Conservation (phyloP, 257 asterid species). For the Plantago ovata region DNA sequence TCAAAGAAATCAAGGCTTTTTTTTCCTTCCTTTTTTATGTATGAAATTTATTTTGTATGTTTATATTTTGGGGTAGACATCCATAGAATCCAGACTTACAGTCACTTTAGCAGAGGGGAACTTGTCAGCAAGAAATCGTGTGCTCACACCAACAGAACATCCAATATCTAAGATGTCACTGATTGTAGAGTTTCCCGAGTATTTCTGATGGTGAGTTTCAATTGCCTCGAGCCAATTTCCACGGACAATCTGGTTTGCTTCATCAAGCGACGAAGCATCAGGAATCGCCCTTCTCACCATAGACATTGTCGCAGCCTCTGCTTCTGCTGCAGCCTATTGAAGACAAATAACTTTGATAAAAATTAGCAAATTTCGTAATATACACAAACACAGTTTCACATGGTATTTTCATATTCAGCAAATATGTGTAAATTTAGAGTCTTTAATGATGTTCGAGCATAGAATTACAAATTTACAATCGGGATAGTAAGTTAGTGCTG, state of each 20-base stretch:
- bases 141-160: conserved; percentile 94
- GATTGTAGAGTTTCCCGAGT: conserved; percentile 40
- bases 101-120: conserved; percentile 65
- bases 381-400: background rate
- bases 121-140: conserved; percentile 62
- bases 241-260: conserved; percentile 77
- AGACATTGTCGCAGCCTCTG: conserved; percentile 92
- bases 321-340: conserved; percentile 97
- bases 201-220: conserved; percentile 54
- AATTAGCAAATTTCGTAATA: conserved; percentile 9
- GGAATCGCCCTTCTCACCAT: conserved; percentile 79
- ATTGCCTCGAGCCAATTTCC: conserved; percentile 91
- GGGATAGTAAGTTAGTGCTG: background rate
- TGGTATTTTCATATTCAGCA: background rate
- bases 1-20: background rate
- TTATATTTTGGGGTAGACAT: too few relatives aligned
- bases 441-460: background rate
- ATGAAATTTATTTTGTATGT: too few relatives aligned
- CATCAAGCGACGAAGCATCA: conserved; percentile 70
- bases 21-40: background rate
- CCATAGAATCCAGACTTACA: conserved; percentile 46
- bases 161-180: conserved; percentile 77
- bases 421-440: background rate
- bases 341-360: conserved; percentile 9
- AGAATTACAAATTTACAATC: background rate